These are phyloP conservation scores for Pharnaceum exiguum DNA, from an alignment of 148 eudicot species.

Conservation along the genomic window DNA sequence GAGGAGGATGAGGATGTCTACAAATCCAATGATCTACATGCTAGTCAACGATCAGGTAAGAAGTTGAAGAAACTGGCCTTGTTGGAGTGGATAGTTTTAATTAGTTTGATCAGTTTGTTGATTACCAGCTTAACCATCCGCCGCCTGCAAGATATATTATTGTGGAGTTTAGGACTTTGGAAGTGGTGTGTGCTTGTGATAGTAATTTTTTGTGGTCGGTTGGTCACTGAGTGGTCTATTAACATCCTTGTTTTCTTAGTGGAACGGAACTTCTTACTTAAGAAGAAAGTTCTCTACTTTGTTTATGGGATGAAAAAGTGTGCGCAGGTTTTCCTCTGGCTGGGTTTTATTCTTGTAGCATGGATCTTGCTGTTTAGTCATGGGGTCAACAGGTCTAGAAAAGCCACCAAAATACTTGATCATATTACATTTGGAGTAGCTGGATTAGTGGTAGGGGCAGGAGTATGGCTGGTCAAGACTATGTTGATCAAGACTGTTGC, in stretches of 20 bases:
- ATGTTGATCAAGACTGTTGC: slow-evolving; percentile 59
- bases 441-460: slow-evolving; percentile 52
- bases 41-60: slow-evolving; percentile 20
- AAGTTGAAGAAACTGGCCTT: slow-evolving; percentile 29
- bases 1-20: slow-evolving; percentile 61
- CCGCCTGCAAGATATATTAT: slow-evolving; percentile 19
- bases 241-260: slow-evolving; percentile 53
- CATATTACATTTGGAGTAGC: too few relatives aligned
- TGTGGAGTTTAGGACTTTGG: slow-evolving; percentile 66
- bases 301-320: slow-evolving; percentile 62
- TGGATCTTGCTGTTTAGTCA: slow-evolving; percentile 56
- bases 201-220: slow-evolving; percentile 60
- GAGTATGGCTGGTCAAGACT: slow-evolving; percentile 64
- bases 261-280: slow-evolving; percentile 52
- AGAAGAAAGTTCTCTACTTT: slow-evolving; percentile 67
- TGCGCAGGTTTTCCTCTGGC: slow-evolving; percentile 67
- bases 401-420: slow-evolving; percentile 51
- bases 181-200: slow-evolving; percentile 64
- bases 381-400: slow-evolving; percentile 49
- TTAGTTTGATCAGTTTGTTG: slow-evolving; percentile 38
- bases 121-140: slow-evolving; percentile 41
- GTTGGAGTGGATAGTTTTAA: slow-evolving; percentile 44
- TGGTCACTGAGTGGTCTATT: slow-evolving; percentile 64
- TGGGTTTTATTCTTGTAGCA: slow-evolving; percentile 50
- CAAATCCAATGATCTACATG: slow-evolving; percentile 21